Base-by-base conservation (phyloP, 1,284 basidiomycete species). In the Irpex sp. region DNA sequence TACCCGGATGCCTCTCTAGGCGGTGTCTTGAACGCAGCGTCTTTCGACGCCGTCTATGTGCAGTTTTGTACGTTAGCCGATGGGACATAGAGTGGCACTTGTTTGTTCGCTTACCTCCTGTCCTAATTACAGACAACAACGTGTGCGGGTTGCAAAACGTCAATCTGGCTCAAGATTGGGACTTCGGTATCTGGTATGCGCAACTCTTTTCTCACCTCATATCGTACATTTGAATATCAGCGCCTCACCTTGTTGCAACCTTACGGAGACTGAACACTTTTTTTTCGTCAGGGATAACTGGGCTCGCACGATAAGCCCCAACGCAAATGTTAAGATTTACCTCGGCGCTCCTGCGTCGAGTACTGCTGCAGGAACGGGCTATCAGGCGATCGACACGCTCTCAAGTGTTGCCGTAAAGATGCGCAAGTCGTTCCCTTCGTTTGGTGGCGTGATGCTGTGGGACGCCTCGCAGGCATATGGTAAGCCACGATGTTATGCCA, bases 361-460 rank as follows among this genome's bases (percentile, higher is more conserved):
- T 58, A 78, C 78, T 3, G 83, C 85, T n/a, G 82, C 84, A 35
- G 85, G 85, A 3, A 77, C 78, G n/a, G 84, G 86, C 4, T 87
- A 83, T 69, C 78, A 83, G 36, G 68, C 75, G 47, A 76, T 82
- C 53, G 69, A 65, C 26, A 83, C 80, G 7, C 75, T 90, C 57
- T 79, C 75, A 54, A 79, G 62, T 62, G 84, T 85, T 57, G 79
- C 85, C 17, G 74, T 76, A 19, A 71, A 79, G 65, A 88, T 85
- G 81, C 81, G 85, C 47, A 76, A 82, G 19, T 84, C 80, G 60
- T 90, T 88, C 76, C 85, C 87, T 13, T 87, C 85, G 1, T 90
- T 89, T 65, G 87, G 88, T 15, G 88, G 88, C 33, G 83, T 89
- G 15, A 90, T 89, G 86, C 70, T 90, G 54, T 90, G 87, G 87